A percentile compares a stretch with the other conserved stretches of the same genome.
These are phyloP conservation scores for Neonectria coccinea DNA, from an alignment of 2,329 filamentous ascomycete species.

Conservation along the genomic window DNA sequence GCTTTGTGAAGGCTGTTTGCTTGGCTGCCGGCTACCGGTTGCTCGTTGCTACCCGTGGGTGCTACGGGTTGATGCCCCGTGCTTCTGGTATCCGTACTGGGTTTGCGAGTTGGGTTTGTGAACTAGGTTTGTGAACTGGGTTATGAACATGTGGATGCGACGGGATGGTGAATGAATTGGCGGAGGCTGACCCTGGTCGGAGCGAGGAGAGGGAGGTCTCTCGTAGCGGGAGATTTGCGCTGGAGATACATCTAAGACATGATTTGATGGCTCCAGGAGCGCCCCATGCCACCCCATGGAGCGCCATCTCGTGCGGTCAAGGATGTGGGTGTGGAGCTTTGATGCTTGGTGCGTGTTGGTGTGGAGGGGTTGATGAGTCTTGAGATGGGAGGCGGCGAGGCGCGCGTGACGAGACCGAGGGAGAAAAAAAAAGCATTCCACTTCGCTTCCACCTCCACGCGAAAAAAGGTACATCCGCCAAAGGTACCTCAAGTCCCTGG, in stretches of 20 bases:
- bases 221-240: not conserved
- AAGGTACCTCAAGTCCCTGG: slow-evolving; percentile 14
- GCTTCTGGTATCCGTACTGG: not conserved
- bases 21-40: slow-evolving; percentile 9
- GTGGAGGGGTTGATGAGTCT: not conserved
- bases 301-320: slow-evolving; percentile 10
- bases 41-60: slow-evolving; percentile 5
- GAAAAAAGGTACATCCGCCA: slow-evolving; percentile 14
- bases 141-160: not conserved
- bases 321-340: slow-evolving; percentile 10
- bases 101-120: not conserved
- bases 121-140: not conserved
- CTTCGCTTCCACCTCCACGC: not conserved
- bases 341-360: not conserved
- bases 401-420: slow-evolving; percentile 23
- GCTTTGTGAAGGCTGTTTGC: slow-evolving; percentile 1
- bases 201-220: not conserved
- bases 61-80: not conserved
- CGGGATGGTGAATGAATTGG: not conserved
- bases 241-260: slow-evolving; percentile 9
- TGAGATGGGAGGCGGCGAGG: slow-evolving; percentile 3
- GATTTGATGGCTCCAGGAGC: not conserved
- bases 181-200: slow-evolving; percentile 8
- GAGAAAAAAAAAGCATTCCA: slow-evolving; percentile 17
- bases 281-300: slow-evolving; percentile 4